Base-by-base conservation (phyloP, 371 early-diverging fungal genomes). In the Apophysomyces ossiformis region DNA sequence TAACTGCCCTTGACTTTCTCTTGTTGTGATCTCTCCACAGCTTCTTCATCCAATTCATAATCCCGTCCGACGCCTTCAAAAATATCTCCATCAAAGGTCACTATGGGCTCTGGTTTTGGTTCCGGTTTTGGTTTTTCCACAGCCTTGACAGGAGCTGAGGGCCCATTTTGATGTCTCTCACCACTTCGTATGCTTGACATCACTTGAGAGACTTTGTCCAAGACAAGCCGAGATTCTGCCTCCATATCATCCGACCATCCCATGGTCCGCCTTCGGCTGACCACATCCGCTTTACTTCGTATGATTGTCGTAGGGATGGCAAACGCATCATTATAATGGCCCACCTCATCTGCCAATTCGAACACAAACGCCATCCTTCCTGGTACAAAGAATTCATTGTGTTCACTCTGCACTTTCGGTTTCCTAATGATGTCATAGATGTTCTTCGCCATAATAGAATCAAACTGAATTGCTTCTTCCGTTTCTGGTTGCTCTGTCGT, bases 31-130 rank as follows among this genome's bases (percentile, higher is more conserved):
- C 58, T 1, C 12, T 71, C 60, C 6, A 64, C 5, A 13, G 64
- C 46, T 8, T 67, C 71, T 38, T 79, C 80, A 56, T 85, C 83
- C 7, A 93, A 69, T 15, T 73, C 71, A 67, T 96, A 96, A 57
- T 94, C 93, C 0, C 89, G 73, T 4, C 95, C 95, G 0, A 79
- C 95, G 65, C 92, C 96, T 5, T 87, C 92, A 87, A 96, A 96
- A 18, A 96, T 96, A 76, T 94, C 95, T 5, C 86, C 89, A 65
- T 84, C 85, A 61, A 78, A 79, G 7, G 74, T 70, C 35, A 66
- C 75, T 2, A 75, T 60, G 32, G 62, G 32, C 1, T 69, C 66
- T 0, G 75, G 62, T 68, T 47, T 74, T 66, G 5, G 65, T 70
- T 69, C 66, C 0, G 75, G 62, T 67, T 47, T 74, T 66, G 5